Evolutionary conservation across 2,329 filamentous ascomycete species (phyloP).

Genomic region (Aspergillus fijiensis): DNA sequence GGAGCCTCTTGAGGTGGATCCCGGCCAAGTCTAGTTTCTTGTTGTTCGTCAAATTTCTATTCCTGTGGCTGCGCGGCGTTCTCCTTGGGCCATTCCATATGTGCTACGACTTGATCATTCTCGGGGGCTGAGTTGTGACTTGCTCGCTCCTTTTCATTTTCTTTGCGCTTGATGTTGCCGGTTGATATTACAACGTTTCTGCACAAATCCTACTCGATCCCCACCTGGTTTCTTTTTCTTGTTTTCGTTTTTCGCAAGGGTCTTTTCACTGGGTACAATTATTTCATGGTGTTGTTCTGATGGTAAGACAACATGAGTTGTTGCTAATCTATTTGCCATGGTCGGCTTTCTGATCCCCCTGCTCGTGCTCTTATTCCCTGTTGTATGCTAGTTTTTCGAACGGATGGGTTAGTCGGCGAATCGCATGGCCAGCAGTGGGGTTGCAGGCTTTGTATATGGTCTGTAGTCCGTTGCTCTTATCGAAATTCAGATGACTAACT

Average conservation of each 20-base stretch:
- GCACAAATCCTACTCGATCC: constrained; percentile 10
- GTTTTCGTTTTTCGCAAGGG: constrained; percentile 5
- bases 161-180: constrained; percentile 9
- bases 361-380: constrained; percentile 18
- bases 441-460: constrained; percentile 23
- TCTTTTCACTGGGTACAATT: constrained; percentile 11
- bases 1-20: constrained; percentile 38
- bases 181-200: background rate
- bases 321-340: constrained; percentile 11
- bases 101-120: constrained; percentile 30
- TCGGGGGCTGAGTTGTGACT: constrained; percentile 22
- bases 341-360: constrained; percentile 20
- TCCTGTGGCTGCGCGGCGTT: constrained; percentile 9
- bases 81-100: constrained; percentile 16
- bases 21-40: constrained; percentile 22
- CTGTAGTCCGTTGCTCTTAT: constrained; percentile 10
- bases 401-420: constrained; percentile 31
- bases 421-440: constrained; percentile 29
- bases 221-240: constrained; percentile 10
- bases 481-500: background rate
- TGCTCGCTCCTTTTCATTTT: constrained; percentile 13
- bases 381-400: constrained; percentile 27
- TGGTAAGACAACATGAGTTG: background rate
- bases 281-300: constrained; percentile 8
- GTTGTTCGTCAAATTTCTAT: background rate